Evolutionary conservation across 805 yeast genomes (phyloP).

Genomic region (Candida multigemmis): DNA sequence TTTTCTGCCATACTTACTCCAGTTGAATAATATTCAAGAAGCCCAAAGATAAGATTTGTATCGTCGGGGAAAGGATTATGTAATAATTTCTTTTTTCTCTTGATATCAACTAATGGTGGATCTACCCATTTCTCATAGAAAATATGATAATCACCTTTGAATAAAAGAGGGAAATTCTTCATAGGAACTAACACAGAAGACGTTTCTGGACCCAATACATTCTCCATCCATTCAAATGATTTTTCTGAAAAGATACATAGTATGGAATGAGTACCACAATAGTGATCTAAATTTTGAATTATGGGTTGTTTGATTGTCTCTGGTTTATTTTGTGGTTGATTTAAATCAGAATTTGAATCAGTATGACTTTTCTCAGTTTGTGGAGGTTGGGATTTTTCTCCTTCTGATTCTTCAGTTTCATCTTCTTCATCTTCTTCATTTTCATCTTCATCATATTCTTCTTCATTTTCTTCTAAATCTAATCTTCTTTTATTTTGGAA

Average conservation of each 20-base stretch:
- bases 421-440: constrained; percentile 7
- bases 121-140: constrained; percentile 19
- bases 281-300: constrained; percentile 14
- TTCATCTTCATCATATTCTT: constrained; percentile 4
- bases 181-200: constrained; percentile 14
- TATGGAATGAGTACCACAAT: constrained; percentile 27
- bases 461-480: background rate
- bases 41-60: constrained; percentile 2
- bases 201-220: constrained; percentile 13
- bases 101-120: constrained; percentile 14
- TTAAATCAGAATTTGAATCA: background rate
- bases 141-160: constrained; percentile 8
- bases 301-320: constrained; percentile 1
- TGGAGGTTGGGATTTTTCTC: background rate
- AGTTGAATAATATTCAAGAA: constrained; percentile 1
- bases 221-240: constrained; percentile 23
- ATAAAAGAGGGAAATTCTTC: constrained; percentile 16
- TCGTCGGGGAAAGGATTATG: constrained; percentile 15
- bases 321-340: constrained; percentile 1
- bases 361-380: background rate
- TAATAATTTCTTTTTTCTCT: constrained; percentile 9
- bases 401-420: constrained; percentile 5
- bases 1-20: background rate
- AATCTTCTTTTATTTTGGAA: background rate
- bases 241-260: constrained; percentile 23